Conservation (phyloP, 2,329 filamentous ascomycete genomes). For the Diaporthe sp. region DNA sequence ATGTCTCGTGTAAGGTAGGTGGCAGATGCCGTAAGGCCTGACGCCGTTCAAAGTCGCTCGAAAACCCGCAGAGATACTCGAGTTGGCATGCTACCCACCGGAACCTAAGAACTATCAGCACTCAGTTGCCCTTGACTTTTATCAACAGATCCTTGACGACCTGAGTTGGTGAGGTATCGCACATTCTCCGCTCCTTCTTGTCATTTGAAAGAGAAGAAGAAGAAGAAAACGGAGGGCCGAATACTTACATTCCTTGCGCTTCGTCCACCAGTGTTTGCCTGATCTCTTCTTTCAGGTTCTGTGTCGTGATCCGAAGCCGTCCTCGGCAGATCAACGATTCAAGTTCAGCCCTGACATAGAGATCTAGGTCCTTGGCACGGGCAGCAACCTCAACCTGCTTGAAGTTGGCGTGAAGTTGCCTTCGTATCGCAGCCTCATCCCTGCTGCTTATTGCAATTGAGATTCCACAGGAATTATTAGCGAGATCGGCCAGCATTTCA, state of each 20-base stretch:
- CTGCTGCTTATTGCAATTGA: not conserved
- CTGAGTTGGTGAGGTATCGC: no score
- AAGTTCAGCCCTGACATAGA: not conserved
- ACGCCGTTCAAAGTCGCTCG: not conserved
- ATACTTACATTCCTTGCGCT: not conserved
- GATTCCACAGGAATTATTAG: not conserved
- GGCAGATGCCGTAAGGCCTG: not conserved
- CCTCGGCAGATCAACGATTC: not conserved
- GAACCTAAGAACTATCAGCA: not conserved
- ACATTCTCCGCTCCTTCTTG: no score
- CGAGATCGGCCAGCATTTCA: not conserved
- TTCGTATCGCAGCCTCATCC: not conserved
- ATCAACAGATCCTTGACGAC: no score
- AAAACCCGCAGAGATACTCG: conserved; percentile 2
- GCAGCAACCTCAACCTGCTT: not conserved
- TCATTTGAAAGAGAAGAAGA: no score
- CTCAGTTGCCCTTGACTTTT: no score
- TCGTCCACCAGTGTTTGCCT: not conserved
- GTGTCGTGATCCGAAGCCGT: not conserved
- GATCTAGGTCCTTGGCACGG: not conserved
- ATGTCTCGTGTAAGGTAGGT: not conserved
- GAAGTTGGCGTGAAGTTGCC: not conserved
- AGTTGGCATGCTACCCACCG: conserved; percentile 24
- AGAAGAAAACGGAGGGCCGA: no score
- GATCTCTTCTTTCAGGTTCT: not conserved